A percentile compares a stretch with the other conserved stretches of the same genome.
Evolutionary conservation across 192 early-diverging fungal species (phyloP).

Genomic region (Coemansia sp.): DNA sequence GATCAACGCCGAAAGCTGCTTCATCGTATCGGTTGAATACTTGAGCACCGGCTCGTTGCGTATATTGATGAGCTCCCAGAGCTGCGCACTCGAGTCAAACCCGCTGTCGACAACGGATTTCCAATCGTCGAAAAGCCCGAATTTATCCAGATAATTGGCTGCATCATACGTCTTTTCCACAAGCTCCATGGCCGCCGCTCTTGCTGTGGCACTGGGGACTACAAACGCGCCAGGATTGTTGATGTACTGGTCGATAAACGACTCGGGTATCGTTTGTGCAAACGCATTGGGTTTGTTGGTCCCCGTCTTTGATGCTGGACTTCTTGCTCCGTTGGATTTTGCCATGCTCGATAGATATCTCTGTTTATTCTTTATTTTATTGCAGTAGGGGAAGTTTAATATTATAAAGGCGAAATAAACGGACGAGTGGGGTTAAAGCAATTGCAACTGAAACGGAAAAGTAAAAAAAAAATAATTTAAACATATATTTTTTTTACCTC

Average conservation of each 20-base stretch:
- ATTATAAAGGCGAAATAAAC: neutral
- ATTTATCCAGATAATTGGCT: slow-evolving; percentile 43
- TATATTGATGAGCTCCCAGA: slow-evolving; percentile 91
- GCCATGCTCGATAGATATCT: neutral
- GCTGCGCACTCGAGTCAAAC: slow-evolving; percentile 63
- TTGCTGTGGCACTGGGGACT: slow-evolving; percentile 28
- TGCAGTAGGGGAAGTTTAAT: neutral
- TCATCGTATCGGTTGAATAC: slow-evolving; percentile 55
- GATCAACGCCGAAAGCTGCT: slow-evolving; percentile 46
- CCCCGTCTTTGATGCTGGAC: no score
- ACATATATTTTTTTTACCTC: neutral
- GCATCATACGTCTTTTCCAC: slow-evolving; percentile 44
- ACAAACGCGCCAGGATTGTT: slow-evolving; percentile 35
- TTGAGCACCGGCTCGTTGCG: slow-evolving; percentile 78
- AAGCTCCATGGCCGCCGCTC: slow-evolving; percentile 44
- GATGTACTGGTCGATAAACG: slow-evolving; percentile 41
- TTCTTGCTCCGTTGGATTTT: neutral
- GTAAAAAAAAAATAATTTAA: no score
- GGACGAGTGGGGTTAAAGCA: no score
- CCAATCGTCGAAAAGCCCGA: slow-evolving; percentile 50
- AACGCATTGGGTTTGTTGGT: neutral
- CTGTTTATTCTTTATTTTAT: no score
- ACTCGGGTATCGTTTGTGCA: slow-evolving; percentile 28
- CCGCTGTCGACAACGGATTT: slow-evolving; percentile 31
- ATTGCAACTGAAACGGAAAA: neutral